These are phyloP conservation scores for Fusarium sp. DNA, from an alignment of 2,329 filamentous ascomycete species.

Conservation along the genomic window DNA sequence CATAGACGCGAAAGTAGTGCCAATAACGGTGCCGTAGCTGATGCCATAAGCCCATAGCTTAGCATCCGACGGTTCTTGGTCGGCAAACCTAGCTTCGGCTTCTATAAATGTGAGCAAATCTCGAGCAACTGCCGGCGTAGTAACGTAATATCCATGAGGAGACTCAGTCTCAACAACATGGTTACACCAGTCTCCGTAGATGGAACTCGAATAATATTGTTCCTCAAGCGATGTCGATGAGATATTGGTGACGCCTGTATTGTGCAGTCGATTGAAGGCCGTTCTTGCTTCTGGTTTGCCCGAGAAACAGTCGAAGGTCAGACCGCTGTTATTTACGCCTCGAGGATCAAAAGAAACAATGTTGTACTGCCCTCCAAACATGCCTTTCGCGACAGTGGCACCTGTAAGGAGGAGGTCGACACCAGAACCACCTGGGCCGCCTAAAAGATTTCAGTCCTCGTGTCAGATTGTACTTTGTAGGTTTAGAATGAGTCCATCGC, in stretches of 20 bases:
- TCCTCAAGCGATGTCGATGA: background rate
- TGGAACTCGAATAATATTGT: background rate
- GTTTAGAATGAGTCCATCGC: no score
- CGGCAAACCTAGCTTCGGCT: background rate
- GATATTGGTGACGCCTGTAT: background rate
- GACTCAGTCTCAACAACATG: background rate
- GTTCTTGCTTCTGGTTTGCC: background rate
- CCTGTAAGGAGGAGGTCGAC: background rate
- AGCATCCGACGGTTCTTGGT: background rate
- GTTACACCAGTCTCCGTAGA: conserved; percentile 2
- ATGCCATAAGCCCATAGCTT: background rate
- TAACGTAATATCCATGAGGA: background rate
- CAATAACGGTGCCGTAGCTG: background rate
- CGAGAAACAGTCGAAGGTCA: background rate
- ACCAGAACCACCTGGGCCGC: conserved; percentile 1
- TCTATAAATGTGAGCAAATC: background rate
- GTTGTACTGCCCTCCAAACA: conserved; percentile 2
- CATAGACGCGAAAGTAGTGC: no score
- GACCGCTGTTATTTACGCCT: background rate
- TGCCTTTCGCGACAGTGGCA: background rate
- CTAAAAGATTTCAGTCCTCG: background rate
- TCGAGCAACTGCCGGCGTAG: background rate
- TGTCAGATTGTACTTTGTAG: background rate
- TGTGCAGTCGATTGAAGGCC: background rate
- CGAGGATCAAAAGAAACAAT: conserved; percentile 4